Conservation (phyloP, 192 early-diverging fungal genomes). For the Linnemannia exigua region DNA sequence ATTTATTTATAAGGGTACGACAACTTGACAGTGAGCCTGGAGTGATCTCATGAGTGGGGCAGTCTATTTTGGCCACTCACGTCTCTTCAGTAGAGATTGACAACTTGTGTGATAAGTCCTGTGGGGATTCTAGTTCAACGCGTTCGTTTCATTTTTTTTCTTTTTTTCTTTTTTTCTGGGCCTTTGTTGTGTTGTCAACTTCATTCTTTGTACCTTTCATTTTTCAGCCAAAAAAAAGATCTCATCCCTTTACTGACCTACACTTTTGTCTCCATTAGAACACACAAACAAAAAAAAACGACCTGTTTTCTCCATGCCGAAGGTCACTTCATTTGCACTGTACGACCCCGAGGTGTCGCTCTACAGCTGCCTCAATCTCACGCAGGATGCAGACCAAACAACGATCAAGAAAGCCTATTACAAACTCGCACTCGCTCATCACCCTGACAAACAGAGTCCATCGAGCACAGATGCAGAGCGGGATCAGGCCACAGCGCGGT, state of each 20-base stretch:
- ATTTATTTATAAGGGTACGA: background rate
- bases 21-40: background rate
- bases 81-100: no score
- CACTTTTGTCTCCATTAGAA: background rate
- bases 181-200: background rate
- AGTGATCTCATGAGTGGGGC: background rate
- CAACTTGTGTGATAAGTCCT: no score
- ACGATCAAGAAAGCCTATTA: constrained; percentile 95
- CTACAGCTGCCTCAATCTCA: constrained; percentile 86
- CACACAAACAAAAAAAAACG: background rate
- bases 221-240: background rate
- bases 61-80: no score
- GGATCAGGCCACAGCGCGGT: constrained; percentile 71
- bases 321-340: constrained; percentile 49
- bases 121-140: no score
- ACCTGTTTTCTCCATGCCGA: constrained; percentile 32
- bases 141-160: no score
- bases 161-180: no score
- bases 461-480: constrained; percentile 75
- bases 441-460: constrained; percentile 82
- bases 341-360: constrained; percentile 57
- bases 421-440: constrained; percentile 90
- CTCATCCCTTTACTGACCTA: background rate
- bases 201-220: background rate
- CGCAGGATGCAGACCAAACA: constrained; percentile 72